Percentiles rank a stretch among this genome's conserved stretches.
Conservation (phyloP, 2,329 filamentous ascomycete genomes). For the Ceratocystiopsis brevicomis region DNA sequence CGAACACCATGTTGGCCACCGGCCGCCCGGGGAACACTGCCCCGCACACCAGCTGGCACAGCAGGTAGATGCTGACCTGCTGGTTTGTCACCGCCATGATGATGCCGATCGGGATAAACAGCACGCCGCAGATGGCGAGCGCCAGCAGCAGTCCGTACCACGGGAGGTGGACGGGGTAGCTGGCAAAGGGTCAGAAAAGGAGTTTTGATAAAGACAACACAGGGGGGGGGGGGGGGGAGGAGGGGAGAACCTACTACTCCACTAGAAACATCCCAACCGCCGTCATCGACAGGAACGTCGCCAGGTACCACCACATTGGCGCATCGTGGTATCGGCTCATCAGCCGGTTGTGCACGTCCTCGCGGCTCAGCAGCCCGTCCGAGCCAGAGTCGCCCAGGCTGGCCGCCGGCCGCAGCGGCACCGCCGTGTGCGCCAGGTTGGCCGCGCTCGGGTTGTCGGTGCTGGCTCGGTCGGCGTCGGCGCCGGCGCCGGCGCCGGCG, state of each 20-base stretch:
- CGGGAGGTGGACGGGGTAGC: conserved; percentile 62
- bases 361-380: conserved; percentile 43
- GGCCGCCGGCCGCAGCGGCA: conserved; percentile 4
- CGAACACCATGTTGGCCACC: conserved; percentile 85
- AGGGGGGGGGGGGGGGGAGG: too few relatives aligned
- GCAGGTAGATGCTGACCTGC: conserved; percentile 69
- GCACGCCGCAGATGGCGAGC: conserved; percentile 55
- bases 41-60: conserved; percentile 72
- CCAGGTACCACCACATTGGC: conserved; percentile 62
- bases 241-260: conserved; percentile 50
- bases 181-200: conserved; percentile 16
- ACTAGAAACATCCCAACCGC: conserved; percentile 67
- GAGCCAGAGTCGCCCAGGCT: conserved; percentile 12
- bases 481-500: conserved; percentile 7
- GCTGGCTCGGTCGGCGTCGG: too few relatives aligned
- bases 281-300: conserved; percentile 58
- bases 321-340: conserved; percentile 73
- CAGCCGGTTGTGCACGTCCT: conserved; percentile 69
- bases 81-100: conserved; percentile 89
- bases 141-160: conserved; percentile 76
- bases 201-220: too few relatives aligned
- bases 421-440: conserved; percentile 2
- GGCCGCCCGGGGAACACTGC: conserved; percentile 67
- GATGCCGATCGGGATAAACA: conserved; percentile 82
- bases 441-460: conserved; percentile 2